phyloP scores from a whole-genome alignment of 2,329 filamentous ascomycete species.

The Fusarium verticillioides region DNA sequence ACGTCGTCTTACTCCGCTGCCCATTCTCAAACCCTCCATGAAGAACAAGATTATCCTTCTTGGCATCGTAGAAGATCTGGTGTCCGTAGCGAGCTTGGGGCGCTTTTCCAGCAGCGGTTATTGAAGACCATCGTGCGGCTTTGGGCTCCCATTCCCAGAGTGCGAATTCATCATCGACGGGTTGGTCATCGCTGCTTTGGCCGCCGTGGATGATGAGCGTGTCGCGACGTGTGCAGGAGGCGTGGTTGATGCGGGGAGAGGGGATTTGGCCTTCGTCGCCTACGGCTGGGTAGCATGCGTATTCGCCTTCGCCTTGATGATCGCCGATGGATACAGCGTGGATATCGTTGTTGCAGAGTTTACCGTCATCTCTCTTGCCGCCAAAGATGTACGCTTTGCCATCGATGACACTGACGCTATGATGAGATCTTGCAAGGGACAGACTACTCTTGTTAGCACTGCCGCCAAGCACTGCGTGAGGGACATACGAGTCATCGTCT shows the following conservation, averaged over 20 bases:
- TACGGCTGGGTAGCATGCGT: constrained; percentile 36
- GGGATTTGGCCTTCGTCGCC: constrained; percentile 14
- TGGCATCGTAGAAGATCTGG: constrained; percentile 25
- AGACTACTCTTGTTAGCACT: background rate
- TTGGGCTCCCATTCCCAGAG: constrained; percentile 35
- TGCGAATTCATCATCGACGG: constrained; percentile 21
- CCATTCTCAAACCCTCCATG: constrained; percentile 23
- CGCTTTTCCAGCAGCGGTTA: constrained; percentile 16
- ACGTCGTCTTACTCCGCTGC: constrained; percentile 11
- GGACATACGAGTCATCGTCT: constrained; percentile 17
- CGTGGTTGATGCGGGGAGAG: constrained; percentile 10
- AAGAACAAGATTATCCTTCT: constrained; percentile 26
- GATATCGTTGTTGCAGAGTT: constrained; percentile 27
- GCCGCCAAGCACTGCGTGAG: too few relatives aligned
- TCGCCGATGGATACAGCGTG: constrained; percentile 21
- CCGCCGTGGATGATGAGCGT: constrained; percentile 31
- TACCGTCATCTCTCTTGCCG: constrained; percentile 23
- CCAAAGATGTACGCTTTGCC: constrained; percentile 36
- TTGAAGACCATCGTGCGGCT: constrained; percentile 9
- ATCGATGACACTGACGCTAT: constrained; percentile 28
- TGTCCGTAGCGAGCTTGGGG: constrained; percentile 13
- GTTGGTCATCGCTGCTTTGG: background rate
- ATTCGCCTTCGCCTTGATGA: constrained; percentile 9
- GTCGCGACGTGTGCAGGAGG: constrained; percentile 21
- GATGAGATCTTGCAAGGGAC: constrained; percentile 27